phyloP scores from a whole-genome alignment of 176 grass and related monocot genomes.

The Cenchrus fungigraminus region DNA sequence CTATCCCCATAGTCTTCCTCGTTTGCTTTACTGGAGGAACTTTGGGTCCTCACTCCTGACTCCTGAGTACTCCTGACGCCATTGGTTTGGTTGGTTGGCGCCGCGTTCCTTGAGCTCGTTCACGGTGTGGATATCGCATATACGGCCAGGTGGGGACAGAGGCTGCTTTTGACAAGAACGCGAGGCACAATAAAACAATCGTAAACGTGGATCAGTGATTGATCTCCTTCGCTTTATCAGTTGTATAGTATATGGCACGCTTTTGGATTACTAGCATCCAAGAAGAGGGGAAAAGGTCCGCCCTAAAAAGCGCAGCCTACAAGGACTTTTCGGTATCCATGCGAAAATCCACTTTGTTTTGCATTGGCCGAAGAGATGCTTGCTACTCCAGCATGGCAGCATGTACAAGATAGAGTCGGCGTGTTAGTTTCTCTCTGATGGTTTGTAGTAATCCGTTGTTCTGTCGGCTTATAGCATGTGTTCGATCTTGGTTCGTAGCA shows the following conservation, averaged over 20 bases:
- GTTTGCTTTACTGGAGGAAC: neutral
- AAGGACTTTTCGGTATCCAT: neutral
- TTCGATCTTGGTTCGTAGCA: neutral
- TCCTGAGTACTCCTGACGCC: neutral
- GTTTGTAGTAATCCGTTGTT: neutral
- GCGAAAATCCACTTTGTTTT: constrained; percentile 16
- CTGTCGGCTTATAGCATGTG: neutral
- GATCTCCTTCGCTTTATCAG: neutral
- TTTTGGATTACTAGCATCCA: constrained; percentile 24
- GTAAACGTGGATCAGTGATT: neutral
- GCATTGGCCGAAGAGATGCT: neutral
- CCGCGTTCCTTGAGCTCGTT: constrained; percentile 7
- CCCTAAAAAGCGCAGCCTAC: neutral
- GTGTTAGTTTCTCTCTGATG: too few relatives aligned
- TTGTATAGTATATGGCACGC: neutral
- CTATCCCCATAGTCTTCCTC: neutral
- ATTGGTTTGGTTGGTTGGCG: neutral
- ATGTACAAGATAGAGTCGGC: too few relatives aligned
- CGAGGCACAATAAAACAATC: constrained; percentile 6
- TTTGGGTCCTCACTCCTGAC: neutral
- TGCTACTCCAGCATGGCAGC: neutral
- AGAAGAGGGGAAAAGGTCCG: constrained; percentile 32
- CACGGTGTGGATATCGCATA: neutral
- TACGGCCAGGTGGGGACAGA: constrained; percentile 27
- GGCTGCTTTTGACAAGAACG: constrained; percentile 28